Conservation (phyloP, 2,329 filamentous ascomycete species). For the Alternaria sp. region DNA sequence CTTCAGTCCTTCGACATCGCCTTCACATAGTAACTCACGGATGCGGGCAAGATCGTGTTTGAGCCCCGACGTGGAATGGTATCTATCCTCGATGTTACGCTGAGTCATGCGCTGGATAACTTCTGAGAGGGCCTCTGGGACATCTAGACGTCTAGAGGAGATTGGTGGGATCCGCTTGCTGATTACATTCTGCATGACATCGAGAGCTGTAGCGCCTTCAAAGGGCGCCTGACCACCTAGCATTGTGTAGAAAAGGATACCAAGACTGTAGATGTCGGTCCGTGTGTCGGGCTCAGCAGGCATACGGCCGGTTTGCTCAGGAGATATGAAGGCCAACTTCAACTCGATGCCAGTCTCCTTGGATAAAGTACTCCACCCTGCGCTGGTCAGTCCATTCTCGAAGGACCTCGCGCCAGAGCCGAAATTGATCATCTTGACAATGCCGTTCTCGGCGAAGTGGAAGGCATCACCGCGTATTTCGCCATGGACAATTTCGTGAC, state of each 20-base stretch:
- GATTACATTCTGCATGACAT: constrained; percentile 90
- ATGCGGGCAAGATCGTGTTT: constrained; percentile 81
- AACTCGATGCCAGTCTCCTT: constrained; percentile 86
- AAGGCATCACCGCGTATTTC: constrained; percentile 92
- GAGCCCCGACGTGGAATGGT: constrained; percentile 86
- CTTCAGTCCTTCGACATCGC: constrained; percentile 74
- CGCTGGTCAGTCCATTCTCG: constrained; percentile 84
- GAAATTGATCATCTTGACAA: constrained; percentile 82
- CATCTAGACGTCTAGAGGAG: constrained; percentile 78
- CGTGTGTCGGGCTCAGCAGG: constrained; percentile 85
- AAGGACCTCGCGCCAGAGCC: constrained; percentile 88
- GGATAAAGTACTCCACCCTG: constrained; percentile 84
- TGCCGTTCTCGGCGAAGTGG: constrained; percentile 79
- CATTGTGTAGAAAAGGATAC: constrained; percentile 83
- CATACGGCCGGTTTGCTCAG: constrained; percentile 93
- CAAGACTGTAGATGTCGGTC: constrained; percentile 93
- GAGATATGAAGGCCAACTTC: constrained; percentile 90
- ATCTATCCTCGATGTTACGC: constrained; percentile 85
- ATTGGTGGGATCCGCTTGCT: constrained; percentile 79
- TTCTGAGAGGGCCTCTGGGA: constrained; percentile 81
- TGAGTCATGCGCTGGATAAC: constrained; percentile 93
- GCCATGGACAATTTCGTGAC: constrained; percentile 84
- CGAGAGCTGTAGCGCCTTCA: constrained; percentile 79
- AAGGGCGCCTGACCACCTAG: constrained; percentile 79
- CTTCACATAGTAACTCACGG: constrained; percentile 76